Evolutionary conservation across 257 asterid species (phyloP).

Genomic region (Scutellaria barbata): DNA sequence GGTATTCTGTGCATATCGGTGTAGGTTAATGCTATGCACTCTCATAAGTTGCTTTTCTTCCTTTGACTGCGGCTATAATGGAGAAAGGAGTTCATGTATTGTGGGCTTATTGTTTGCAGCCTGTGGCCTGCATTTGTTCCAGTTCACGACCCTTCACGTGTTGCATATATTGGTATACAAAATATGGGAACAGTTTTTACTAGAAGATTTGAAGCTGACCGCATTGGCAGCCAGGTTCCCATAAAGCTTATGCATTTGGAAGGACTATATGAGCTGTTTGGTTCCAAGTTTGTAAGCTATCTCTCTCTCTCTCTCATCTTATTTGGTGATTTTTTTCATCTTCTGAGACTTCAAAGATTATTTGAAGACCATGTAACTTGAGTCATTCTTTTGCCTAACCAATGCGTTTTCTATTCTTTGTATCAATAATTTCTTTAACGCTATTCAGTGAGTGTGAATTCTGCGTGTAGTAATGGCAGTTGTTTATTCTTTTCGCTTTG

Average conservation of each 20-base stretch:
- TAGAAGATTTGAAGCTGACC: slow-evolving; percentile 96
- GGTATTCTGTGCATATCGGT: slow-evolving; percentile 26
- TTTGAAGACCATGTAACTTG: slow-evolving; percentile 21
- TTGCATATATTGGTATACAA: slow-evolving; percentile 95
- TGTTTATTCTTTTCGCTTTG: neutral
- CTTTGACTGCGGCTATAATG: slow-evolving; percentile 26
- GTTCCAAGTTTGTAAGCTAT: slow-evolving; percentile 70
- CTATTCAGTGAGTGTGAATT: neutral
- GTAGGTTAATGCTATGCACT: slow-evolving; percentile 19
- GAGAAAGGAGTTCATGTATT: slow-evolving; percentile 28
- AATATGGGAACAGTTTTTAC: slow-evolving; percentile 96
- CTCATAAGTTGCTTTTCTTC: slow-evolving; percentile 8
- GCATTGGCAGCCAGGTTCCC: slow-evolving; percentile 92
- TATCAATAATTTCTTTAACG: neutral
- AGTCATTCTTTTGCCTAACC: neutral
- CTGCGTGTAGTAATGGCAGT: neutral
- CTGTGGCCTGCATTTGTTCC: slow-evolving; percentile 99
- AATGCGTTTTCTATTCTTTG: slow-evolving; percentile 1
- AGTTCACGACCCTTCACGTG: slow-evolving; percentile 96
- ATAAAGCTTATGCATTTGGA: slow-evolving; percentile 96
- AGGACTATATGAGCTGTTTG: slow-evolving; percentile 93
- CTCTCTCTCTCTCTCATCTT: slow-evolving; percentile 24
- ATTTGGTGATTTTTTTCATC: slow-evolving; percentile 17
- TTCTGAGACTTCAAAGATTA: slow-evolving; percentile 18
- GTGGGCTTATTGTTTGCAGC: slow-evolving; percentile 58